These are phyloP conservation scores for Erigeron canadensis DNA, from an alignment of 129 eudicot genomes.

Conservation along the genomic window DNA sequence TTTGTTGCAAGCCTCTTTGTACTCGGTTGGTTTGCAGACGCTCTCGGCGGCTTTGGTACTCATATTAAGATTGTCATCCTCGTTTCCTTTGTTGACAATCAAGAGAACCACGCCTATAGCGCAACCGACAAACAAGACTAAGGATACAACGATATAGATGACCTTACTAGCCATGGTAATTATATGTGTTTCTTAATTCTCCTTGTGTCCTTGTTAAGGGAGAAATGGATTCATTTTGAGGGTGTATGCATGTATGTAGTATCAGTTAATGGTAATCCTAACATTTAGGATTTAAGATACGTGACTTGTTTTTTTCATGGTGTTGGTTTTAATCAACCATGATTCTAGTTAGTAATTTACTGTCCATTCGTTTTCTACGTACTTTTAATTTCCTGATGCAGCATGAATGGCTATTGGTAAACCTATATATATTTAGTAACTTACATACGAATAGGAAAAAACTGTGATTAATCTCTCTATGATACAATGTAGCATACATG, in stretches of 20 bases:
- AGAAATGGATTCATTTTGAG: constrained; percentile 30
- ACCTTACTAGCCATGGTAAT: constrained; percentile 38
- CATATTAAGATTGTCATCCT: constrained; percentile 28
- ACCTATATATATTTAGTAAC: not conserved
- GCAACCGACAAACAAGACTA: constrained; percentile 43
- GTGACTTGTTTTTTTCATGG: constrained; percentile 20
- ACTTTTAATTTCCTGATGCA: constrained; percentile 8
- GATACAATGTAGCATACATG: too few relatives aligned
- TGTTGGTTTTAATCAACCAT: constrained; percentile 2
- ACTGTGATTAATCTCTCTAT: not conserved
- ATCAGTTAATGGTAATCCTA: constrained; percentile 16
- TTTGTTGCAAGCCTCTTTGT: constrained; percentile 52
- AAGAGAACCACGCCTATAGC: constrained; percentile 38
- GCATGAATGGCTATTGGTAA: constrained; percentile 22
- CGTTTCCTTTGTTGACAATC: constrained; percentile 32
- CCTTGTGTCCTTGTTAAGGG: constrained; percentile 25
- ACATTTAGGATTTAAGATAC: constrained; percentile 25
- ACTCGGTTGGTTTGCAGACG: constrained; percentile 50
- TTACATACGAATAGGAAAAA: not conserved
- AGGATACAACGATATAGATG: constrained; percentile 34
- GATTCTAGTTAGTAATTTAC: constrained; percentile 10
- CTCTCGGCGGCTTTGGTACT: constrained; percentile 43
- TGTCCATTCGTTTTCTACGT: not conserved
- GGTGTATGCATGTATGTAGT: constrained; percentile 19
- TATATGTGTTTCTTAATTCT: not conserved